These are phyloP conservation scores for Ophidiomyces ophidiicola DNA, from an alignment of 2,329 filamentous ascomycete species.

Conservation along the genomic window DNA sequence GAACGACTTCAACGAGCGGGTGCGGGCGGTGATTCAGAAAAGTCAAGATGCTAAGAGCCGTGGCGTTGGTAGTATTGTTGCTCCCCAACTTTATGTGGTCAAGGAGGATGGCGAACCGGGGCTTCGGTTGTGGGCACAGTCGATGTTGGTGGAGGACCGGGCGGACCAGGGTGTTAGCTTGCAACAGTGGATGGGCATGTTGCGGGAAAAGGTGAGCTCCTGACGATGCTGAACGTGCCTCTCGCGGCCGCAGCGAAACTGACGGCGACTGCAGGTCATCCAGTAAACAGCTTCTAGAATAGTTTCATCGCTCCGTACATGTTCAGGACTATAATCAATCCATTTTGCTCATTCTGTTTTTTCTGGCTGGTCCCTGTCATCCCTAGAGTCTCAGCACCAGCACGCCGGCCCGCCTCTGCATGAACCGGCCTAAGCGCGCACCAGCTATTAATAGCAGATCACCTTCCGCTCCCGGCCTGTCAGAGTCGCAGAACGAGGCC, in stretches of 20 bases:
- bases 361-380: not conserved
- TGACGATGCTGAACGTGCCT: constrained; percentile 10
- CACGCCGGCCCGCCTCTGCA: too few relatives aligned
- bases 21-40: constrained; percentile 83
- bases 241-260: constrained; percentile 13
- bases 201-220: constrained; percentile 79
- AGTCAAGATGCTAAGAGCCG: constrained; percentile 75
- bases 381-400: not conserved
- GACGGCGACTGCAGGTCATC: constrained; percentile 14
- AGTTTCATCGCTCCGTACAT: constrained; percentile 3
- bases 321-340: constrained; percentile 10
- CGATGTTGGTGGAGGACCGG: constrained; percentile 83
- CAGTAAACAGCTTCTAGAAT: constrained; percentile 14
- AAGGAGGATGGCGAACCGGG: constrained; percentile 93
- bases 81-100: constrained; percentile 85
- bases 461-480: too few relatives aligned
- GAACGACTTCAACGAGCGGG: constrained; percentile 90
- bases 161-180: constrained; percentile 89
- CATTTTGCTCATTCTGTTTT: not conserved
- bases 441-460: too few relatives aligned
- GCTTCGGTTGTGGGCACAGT: constrained; percentile 92
- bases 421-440: too few relatives aligned
- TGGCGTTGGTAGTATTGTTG: constrained; percentile 82
- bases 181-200: constrained; percentile 79
- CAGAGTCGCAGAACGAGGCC: too few relatives aligned